Conservation (phyloP, 2,329 filamentous ascomycete genomes). For the Epichloe brachyelytri region DNA sequence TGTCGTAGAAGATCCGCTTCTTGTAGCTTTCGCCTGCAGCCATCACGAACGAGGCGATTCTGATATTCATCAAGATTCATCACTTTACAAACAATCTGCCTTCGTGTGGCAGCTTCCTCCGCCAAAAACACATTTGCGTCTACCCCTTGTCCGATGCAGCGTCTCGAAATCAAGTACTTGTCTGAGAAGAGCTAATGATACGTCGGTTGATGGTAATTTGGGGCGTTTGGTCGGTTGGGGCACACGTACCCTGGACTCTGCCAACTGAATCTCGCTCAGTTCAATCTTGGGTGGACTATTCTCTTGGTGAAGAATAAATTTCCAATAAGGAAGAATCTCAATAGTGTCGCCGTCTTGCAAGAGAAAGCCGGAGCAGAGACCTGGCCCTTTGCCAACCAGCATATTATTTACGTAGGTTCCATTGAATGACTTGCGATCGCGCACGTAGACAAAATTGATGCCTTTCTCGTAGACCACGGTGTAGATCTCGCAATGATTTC, state of each 20-base stretch:
- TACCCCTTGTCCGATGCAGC: constrained; percentile 24
- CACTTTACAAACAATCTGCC: constrained; percentile 58
- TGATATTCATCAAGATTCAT: constrained; percentile 32
- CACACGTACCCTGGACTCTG: constrained; percentile 19
- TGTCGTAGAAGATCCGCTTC: constrained; percentile 41
- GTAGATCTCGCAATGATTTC: constrained; percentile 43
- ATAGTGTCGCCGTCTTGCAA: constrained; percentile 39
- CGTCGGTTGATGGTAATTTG: background rate
- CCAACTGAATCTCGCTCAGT: constrained; percentile 17
- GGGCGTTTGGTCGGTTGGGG: background rate
- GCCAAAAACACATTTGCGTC: constrained; percentile 26
- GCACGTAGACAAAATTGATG: constrained; percentile 36
- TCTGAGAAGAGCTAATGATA: constrained; percentile 17
- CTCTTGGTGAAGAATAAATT: constrained; percentile 21
- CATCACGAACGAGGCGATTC: constrained; percentile 13
- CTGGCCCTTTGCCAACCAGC: constrained; percentile 27
- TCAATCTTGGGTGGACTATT: constrained; percentile 9
- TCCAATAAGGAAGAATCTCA: constrained; percentile 25
- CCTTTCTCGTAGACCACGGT: constrained; percentile 35
- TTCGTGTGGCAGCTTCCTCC: constrained; percentile 34
- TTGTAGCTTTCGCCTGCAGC: constrained; percentile 27
- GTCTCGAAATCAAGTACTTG: constrained; percentile 21
- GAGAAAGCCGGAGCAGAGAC: constrained; percentile 30
- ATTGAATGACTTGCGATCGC: constrained; percentile 40
- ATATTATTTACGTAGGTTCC: constrained; percentile 39